Conservation (phyloP, 768 basidiomycete species). For the Neoboletus subvelutipes region DNA sequence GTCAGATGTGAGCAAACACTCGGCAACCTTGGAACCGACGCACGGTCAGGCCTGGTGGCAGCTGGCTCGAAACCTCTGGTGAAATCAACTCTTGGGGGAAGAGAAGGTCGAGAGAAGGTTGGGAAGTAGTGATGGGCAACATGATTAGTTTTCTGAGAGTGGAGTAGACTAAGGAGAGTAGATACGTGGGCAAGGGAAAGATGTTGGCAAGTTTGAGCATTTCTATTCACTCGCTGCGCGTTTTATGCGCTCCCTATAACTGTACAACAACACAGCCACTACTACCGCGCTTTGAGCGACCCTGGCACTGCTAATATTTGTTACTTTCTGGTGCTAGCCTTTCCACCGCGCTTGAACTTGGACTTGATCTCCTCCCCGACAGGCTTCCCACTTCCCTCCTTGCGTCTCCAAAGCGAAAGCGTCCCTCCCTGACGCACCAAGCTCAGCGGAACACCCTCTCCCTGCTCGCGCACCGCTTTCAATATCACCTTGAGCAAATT, state of each 20-base stretch:
- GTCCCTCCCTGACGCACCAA: conserved; percentile 47
- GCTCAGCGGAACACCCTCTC: conserved; percentile 51
- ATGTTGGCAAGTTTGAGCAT: background rate
- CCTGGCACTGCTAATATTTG: too few species aligned
- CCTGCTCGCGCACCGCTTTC: conserved; percentile 49
- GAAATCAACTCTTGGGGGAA: conserved; percentile 77
- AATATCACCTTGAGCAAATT: conserved; percentile 39
- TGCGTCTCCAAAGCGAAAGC: conserved; percentile 52
- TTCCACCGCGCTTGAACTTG: conserved; percentile 14
- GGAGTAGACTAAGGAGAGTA: conserved; percentile 3
- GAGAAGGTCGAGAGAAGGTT: conserved; percentile 70
- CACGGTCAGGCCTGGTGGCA: conserved; percentile 49
- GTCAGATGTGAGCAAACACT: background rate
- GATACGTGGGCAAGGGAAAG: background rate
- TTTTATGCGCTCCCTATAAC: background rate
- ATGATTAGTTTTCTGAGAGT: conserved; percentile 3
- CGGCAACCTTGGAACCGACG: background rate
- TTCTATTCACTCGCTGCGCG: background rate
- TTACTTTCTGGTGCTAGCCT: background rate
- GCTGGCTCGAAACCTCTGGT: conserved; percentile 50
- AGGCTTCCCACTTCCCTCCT: conserved; percentile 22
- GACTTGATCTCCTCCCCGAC: conserved; percentile 20
- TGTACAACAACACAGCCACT: conserved; percentile 16
- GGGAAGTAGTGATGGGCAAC: conserved; percentile 41
- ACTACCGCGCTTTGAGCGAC: background rate